A percentile compares a stretch with the other conserved stretches of the same genome.
Conservation (phyloP, 2,329 filamentous ascomycete species). For the Neonectria hederae region DNA sequence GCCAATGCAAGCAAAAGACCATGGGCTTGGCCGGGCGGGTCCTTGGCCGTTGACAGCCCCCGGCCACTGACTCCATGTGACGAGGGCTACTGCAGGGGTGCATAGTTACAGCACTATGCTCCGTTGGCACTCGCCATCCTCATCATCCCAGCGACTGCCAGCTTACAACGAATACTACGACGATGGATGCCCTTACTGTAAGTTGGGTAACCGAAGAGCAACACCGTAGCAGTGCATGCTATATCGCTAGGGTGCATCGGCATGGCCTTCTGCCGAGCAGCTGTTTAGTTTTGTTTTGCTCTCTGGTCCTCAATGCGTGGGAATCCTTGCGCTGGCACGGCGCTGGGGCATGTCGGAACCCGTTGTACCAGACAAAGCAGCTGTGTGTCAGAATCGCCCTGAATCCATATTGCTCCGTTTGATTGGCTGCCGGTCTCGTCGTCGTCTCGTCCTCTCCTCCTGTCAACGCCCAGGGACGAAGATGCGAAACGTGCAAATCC, state of each 20-base stretch:
- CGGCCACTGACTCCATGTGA: neutral
- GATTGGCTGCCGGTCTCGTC: conserved; percentile 6
- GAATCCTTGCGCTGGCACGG: neutral
- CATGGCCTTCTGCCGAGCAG: conserved; percentile 12
- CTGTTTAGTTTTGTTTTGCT: conserved; percentile 17
- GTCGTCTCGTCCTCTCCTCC: conserved; percentile 19
- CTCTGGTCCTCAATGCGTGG: conserved; percentile 16
- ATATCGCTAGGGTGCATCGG: conserved; percentile 17
- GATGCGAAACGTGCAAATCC: conserved; percentile 22
- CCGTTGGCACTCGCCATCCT: too few relatives aligned
- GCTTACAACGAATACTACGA: conserved; percentile 1
- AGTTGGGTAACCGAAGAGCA: neutral
- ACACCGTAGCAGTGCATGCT: conserved; percentile 6
- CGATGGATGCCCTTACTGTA: neutral
- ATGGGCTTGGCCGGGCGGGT: conserved; percentile 8
- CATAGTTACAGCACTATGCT: too few relatives aligned
- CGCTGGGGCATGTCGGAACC: conserved; percentile 21
- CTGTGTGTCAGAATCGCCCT: conserved; percentile 35
- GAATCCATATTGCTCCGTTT: conserved; percentile 19
- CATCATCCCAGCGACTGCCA: neutral
- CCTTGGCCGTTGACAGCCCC: neutral
- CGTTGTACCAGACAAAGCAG: conserved; percentile 35
- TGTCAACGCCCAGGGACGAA: conserved; percentile 21
- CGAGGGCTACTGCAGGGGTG: neutral
- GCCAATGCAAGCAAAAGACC: conserved; percentile 20